Evolutionary conservation across 441 rosid genomes (phyloP).

Genomic region (Adansonia gregorii): DNA sequence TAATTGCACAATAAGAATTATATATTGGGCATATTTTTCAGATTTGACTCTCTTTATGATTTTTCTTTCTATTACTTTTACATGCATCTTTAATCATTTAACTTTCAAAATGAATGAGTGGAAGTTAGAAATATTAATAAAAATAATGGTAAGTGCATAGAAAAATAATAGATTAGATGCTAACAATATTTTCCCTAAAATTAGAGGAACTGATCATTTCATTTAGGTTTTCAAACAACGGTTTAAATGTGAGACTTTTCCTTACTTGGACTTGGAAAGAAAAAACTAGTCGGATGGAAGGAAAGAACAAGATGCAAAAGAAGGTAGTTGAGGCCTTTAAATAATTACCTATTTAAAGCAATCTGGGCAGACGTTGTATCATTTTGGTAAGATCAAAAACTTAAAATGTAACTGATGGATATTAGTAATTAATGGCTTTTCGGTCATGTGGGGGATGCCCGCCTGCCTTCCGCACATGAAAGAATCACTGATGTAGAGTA

Average conservation of each 20-base stretch:
- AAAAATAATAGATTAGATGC: no score
- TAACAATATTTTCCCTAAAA: no score
- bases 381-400: constrained; percentile 7
- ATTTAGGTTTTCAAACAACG: no score
- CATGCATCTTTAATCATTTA: background rate
- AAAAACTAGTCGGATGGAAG: background rate
- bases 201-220: no score
- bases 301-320: background rate
- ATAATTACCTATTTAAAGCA: background rate
- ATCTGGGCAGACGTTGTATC: constrained; percentile 7
- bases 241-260: background rate
- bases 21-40: no score
- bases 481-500: constrained; percentile 4
- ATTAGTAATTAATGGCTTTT: constrained; percentile 26
- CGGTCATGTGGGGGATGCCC: constrained; percentile 2
- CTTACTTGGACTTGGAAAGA: background rate
- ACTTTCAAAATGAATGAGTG: no score
- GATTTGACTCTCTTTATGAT: background rate
- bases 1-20: no score
- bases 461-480: background rate
- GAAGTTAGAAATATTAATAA: no score
- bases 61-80: no score
- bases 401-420: background rate
- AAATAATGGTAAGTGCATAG: no score
- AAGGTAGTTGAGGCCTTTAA: background rate